Evolutionary conservation across 345 rosid genomes (phyloP), one percentile per base, ranked within the genome.

Genomic region (Eucalyptus sideroxylon): DNA sequence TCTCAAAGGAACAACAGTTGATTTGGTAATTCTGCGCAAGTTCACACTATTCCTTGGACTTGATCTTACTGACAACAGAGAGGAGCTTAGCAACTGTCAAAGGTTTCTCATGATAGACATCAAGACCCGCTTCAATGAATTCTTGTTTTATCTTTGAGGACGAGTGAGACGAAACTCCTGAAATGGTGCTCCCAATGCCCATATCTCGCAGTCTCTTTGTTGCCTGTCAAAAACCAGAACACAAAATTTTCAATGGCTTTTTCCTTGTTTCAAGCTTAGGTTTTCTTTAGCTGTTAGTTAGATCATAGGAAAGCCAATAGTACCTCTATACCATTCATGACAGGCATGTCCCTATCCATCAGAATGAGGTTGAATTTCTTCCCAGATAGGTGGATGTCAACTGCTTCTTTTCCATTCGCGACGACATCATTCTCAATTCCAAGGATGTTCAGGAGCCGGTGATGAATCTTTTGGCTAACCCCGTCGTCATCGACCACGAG

Each of bases 291-390:
- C 45, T 40, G 40, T 27, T 77, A 31, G 40, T 27, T 77, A 31
- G 53, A 37, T 24, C 21, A 67, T 31, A 8, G 49, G 31, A 56
- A 21, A 65, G 45, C n/a, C 47, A 31, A 7, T 3, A 8, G 9
- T 93, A 96, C 99, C 98, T 95, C 93, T 59, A 95, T 91, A 89
- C 99, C 99, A 69, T 96, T 94, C 98, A 96, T 95, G 90, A 96
- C 23, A 14, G 99, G 99, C 99, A 97, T 97, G 45, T 97, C 99
- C 93, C 91, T 92, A 80, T 97, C 99, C 99, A 97, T 97, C 67
- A 97, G 92, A 88, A 97, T 96, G 81, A 97, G 94, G 89, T 97
- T 96, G 87, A 96, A 97, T 49, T 51, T 89, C 85, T 90, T 92
- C 24, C 99, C 99, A 2, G 96, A 92, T 47, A 88, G 91, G 87